Evolutionary conservation across 805 yeast genomes (phyloP).

Genomic region (Kuraishia molischiana): DNA sequence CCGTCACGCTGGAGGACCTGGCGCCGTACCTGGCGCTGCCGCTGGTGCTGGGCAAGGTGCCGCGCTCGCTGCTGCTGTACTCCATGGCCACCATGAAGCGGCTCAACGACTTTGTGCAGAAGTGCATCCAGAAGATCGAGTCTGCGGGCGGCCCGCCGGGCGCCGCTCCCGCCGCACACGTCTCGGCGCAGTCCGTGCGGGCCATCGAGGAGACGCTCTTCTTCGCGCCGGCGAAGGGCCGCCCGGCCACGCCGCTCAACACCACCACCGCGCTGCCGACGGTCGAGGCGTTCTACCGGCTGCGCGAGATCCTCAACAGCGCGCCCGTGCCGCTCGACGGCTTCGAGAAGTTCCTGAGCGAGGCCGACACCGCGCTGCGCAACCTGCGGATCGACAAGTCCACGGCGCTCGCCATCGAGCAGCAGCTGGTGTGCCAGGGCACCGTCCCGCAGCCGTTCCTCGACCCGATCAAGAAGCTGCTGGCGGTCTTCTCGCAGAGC

Average conservation of each 20-base stretch:
- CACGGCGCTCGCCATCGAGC: conserved; percentile 44
- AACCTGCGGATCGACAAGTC: conserved; percentile 26
- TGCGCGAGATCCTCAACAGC: conserved; percentile 34
- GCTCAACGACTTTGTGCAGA: conserved; percentile 46
- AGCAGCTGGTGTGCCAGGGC: conserved; percentile 52
- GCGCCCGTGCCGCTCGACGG: conserved; percentile 46
- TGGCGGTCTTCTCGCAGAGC: conserved; percentile 35
- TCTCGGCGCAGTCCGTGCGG: not conserved
- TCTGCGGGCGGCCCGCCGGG: conserved; percentile 15
- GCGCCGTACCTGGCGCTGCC: conserved; percentile 41
- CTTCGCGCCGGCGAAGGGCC: not conserved
- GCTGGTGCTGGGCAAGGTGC: conserved; percentile 56
- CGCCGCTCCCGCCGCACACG: not conserved
- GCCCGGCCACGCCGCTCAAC: conserved; percentile 15
- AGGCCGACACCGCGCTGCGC: conserved; percentile 35
- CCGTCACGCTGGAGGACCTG: conserved; percentile 2
- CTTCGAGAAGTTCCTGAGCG: conserved; percentile 54
- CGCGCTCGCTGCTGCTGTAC: conserved; percentile 56
- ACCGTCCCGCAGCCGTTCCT: conserved; percentile 31
- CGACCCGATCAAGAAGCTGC: conserved; percentile 29
- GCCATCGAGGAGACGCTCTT: conserved; percentile 1
- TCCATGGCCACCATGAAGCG: conserved; percentile 59
- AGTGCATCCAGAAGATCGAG: conserved; percentile 42
- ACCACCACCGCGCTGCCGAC: conserved; percentile 27
- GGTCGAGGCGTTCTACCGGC: conserved; percentile 40